A percentile compares a stretch with the other conserved stretches of the same genome.
These are phyloP conservation scores for Forsythia viridissima DNA, from an alignment of 257 asterid species.

Conservation along the genomic window DNA sequence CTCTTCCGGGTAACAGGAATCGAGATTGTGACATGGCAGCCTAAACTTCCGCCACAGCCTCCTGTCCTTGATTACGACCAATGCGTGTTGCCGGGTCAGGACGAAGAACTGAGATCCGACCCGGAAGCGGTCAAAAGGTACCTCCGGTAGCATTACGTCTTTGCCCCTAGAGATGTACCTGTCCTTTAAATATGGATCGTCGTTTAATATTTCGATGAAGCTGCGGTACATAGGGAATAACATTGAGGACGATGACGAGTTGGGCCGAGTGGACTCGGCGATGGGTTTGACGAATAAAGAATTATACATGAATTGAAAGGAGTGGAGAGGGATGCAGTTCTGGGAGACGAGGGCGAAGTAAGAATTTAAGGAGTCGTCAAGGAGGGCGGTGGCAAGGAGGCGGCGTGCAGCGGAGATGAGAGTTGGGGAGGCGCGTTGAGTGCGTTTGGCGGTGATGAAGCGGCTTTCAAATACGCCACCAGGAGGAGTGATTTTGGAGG, in stretches of 20 bases:
- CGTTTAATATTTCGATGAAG: constrained; percentile 65
- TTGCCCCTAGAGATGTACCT: constrained; percentile 64
- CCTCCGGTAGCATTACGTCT: constrained; percentile 62
- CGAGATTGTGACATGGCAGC: constrained; percentile 48
- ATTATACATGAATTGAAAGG: constrained; percentile 49
- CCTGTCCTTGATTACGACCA: constrained; percentile 49
- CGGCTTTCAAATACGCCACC: constrained; percentile 60
- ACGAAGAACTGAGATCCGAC: constrained; percentile 76
- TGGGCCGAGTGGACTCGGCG: constrained; percentile 3
- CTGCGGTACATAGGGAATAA: constrained; percentile 35
- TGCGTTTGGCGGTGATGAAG: constrained; percentile 49
- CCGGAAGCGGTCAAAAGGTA: constrained; percentile 53
- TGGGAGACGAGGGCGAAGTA: constrained; percentile 72
- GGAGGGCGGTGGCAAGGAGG: constrained; percentile 73
- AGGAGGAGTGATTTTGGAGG: constrained; percentile 38
- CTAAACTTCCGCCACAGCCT: constrained; percentile 67
- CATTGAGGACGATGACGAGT: neutral
- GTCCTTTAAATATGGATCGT: constrained; percentile 53
- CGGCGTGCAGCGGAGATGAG: constrained; percentile 84
- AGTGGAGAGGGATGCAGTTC: constrained; percentile 68
- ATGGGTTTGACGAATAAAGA: constrained; percentile 39
- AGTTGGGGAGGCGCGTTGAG: constrained; percentile 57
- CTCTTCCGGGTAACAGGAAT: constrained; percentile 80
- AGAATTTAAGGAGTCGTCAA: constrained; percentile 55
- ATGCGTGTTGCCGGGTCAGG: constrained; percentile 52